A percentile compares a stretch with the other conserved stretches of the same genome.
Conservation (phyloP, 805 yeast species). For the Yamadazyma scolyti region DNA sequence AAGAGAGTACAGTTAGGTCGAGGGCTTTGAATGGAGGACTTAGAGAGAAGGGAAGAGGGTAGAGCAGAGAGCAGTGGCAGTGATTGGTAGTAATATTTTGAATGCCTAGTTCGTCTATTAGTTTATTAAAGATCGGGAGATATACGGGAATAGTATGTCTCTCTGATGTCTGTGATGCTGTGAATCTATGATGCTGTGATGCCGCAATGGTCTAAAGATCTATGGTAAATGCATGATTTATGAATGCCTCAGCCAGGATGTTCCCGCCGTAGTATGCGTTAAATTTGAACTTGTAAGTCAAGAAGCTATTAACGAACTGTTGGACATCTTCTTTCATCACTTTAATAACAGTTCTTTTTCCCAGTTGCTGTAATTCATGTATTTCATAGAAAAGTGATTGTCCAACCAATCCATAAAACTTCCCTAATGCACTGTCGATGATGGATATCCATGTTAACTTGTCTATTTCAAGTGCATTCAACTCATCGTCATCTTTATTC, state of each 20-base stretch:
- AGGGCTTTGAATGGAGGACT: too few relatives aligned
- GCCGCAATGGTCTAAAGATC: too few relatives aligned
- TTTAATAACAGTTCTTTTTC: conserved; percentile 19
- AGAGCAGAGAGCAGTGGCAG: neutral
- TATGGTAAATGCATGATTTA: too few relatives aligned
- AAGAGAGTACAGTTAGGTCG: too few relatives aligned
- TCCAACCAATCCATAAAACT: conserved; percentile 32
- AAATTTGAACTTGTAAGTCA: conserved; percentile 27
- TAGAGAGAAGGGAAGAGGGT: neutral
- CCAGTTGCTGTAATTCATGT: conserved; percentile 12
- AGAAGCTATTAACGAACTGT: conserved; percentile 26
- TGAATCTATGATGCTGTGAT: too few relatives aligned
- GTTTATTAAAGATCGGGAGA: too few relatives aligned
- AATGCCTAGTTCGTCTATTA: too few relatives aligned
- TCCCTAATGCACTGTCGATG: conserved; percentile 18
- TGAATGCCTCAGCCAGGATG: conserved; percentile 7
- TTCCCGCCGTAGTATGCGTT: conserved; percentile 19
- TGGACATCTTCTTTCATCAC: conserved; percentile 26
- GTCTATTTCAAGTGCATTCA: conserved; percentile 19
- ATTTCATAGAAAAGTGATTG: conserved; percentile 29
- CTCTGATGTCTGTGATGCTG: too few relatives aligned
- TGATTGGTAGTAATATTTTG: too few relatives aligned
- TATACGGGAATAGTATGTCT: too few relatives aligned
- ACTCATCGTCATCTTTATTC: conserved; percentile 6
- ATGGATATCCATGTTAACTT: conserved; percentile 29